phyloP scores from a whole-genome alignment of 257 asterid genomes.

The Solanum paucissectum region DNA sequence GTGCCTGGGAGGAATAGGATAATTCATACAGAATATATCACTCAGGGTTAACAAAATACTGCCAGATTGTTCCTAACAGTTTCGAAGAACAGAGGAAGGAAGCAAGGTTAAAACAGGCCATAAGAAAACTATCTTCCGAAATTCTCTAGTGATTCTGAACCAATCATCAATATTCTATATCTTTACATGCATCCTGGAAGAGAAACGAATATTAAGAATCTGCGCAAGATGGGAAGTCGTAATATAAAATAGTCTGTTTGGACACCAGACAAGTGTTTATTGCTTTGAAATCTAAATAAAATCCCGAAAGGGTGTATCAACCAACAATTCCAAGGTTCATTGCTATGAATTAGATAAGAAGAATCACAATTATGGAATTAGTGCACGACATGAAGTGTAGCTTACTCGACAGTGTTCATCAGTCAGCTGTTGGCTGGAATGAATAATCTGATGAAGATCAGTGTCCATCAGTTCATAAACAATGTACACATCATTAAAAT shows the following conservation, averaged over 20 bases:
- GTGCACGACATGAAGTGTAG: not conserved
- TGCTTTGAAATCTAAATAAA: no score
- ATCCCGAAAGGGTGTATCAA: no score
- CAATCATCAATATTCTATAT: not conserved
- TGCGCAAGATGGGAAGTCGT: not conserved
- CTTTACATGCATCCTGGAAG: not conserved
- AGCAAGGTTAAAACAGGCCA: not conserved
- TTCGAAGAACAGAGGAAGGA: not conserved
- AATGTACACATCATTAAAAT: slow-evolving; percentile 20
- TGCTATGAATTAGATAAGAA: not conserved
- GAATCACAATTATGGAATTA: not conserved
- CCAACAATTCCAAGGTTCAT: no score
- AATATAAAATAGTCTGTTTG: not conserved
- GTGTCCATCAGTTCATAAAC: slow-evolving; percentile 22
- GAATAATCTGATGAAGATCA: slow-evolving; percentile 22
- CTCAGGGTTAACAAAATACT: not conserved
- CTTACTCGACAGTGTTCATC: slow-evolving; percentile 19
- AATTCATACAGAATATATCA: not conserved
- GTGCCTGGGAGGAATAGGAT: not conserved
- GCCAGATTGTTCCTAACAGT: not conserved
- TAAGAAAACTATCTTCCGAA: not conserved
- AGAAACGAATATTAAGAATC: not conserved
- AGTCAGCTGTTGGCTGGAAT: slow-evolving; percentile 13
- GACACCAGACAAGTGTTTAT: not conserved
- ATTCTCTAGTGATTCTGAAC: not conserved